Evolutionary conservation across 768 basidiomycete species (phyloP), one percentile per base, ranked within the genome.

Genomic region (Hortiboletus flavorubellus): DNA sequence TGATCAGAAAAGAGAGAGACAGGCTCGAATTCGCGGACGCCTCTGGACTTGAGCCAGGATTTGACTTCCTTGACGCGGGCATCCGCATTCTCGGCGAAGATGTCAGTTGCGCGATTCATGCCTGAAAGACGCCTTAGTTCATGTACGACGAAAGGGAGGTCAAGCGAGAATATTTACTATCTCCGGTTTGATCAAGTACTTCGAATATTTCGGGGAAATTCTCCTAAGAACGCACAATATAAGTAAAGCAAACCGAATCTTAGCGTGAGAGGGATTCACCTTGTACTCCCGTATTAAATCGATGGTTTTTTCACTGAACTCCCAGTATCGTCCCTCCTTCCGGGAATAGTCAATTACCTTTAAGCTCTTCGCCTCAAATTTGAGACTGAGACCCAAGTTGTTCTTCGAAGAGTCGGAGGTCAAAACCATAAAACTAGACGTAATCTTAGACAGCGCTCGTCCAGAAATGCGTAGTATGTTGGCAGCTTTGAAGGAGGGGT

Each of bases 301-400:
- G 38, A 95, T 73, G 0, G 96, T 87, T 67, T 86, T 91, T 55
- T 93, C 83, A 63, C 93, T 96, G 65, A 89, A 98, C 66, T 99
- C 95, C 97, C 96, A 99, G 34, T 83, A 78, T 8, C 85, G 75
- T 9, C 86, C 87, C 30, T 87, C 83, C 72, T 96, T 95, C 57
- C 84, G 80, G 8, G 93, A 88, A 72, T 97, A 98, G 58, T 91
- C 90, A 43, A 97, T 78, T 2, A 99, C 97, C 72, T 98, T 99
- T 63, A 93, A 70, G 10, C 85, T 82, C 72, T 97, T 98, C 12
- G 84, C 90, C 66, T 99, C 97, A 59, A 97, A 99, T 70, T 99
- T 99, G 61, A 99, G 81, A 68, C 91, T 92, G 40, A 99, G 80
- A 3, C 97, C 97, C 31, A 98, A 73, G 67, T 99, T 98, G 52